These are phyloP conservation scores for Candida pseudofarinosa DNA, from an alignment of 805 yeast genomes.

Conservation along the genomic window DNA sequence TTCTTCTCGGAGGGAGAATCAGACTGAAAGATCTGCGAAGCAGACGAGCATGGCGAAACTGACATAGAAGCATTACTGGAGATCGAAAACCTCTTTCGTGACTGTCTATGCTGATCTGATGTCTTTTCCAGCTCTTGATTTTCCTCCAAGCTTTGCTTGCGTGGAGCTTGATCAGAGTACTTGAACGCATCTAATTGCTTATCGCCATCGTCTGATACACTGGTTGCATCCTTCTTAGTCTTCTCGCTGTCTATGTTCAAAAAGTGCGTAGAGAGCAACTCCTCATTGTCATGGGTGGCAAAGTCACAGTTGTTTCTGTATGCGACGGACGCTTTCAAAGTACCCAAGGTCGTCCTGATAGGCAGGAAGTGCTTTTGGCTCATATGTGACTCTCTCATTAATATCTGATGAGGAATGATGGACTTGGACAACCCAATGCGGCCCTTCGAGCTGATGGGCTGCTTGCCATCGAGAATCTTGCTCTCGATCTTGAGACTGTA, in stretches of 20 bases:
- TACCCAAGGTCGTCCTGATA: conserved; percentile 71
- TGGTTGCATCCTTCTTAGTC: not conserved
- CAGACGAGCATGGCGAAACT: conserved; percentile 24
- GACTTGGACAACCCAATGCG: conserved; percentile 79
- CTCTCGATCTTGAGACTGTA: conserved; percentile 46
- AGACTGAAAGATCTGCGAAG: conserved; percentile 8
- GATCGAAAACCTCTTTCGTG: conserved; percentile 10
- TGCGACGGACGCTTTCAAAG: conserved; percentile 69
- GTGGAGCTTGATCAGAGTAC: not conserved
- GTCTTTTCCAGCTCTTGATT: conserved; percentile 3
- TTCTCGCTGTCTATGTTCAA: conserved; percentile 38
- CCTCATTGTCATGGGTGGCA: conserved; percentile 62
- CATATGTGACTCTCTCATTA: conserved; percentile 44
- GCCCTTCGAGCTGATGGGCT: conserved; percentile 76
- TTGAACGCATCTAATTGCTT: not conserved
- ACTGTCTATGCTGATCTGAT: not conserved
- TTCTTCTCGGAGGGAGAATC: conserved; percentile 8
- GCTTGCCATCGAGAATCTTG: conserved; percentile 69
- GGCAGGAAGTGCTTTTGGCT: conserved; percentile 64
- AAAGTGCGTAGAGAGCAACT: conserved; percentile 56
- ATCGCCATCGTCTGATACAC: not conserved
- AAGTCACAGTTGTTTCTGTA: conserved; percentile 73
- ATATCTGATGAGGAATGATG: conserved; percentile 43
- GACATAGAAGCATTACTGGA: conserved; percentile 15
- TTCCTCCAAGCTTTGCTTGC: not conserved